A percentile compares a stretch with the other conserved stretches of the same genome.
Conservation (phyloP, 371 early-diverging fungal species). For the Furculomyces boomerangus region DNA sequence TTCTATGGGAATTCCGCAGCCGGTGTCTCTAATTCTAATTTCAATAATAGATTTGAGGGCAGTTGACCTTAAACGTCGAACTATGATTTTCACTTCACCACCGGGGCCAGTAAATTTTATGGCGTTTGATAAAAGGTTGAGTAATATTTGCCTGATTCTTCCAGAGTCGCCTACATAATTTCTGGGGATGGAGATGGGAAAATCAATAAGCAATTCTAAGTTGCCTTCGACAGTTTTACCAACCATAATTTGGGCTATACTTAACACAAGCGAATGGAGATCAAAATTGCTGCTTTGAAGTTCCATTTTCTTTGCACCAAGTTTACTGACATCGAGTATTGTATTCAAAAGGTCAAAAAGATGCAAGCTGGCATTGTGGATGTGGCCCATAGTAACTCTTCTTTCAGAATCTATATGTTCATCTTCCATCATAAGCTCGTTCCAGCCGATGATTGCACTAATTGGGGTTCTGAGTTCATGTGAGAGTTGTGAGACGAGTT, state of each 20-base stretch:
- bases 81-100: constrained; percentile 2
- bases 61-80: not conserved
- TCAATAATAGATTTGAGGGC: not conserved
- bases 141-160: constrained; percentile 19
- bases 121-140: constrained; percentile 23
- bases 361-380: constrained; percentile 21
- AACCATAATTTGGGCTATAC: constrained; percentile 22
- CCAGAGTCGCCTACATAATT: constrained; percentile 20
- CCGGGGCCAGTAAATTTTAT: constrained; percentile 13
- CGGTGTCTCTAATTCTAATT: constrained; percentile 2
- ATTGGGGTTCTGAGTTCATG: constrained; percentile 13
- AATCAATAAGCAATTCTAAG: constrained; percentile 23
- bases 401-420: constrained; percentile 14
- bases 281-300: constrained; percentile 20
- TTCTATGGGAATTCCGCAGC: constrained; percentile 5
- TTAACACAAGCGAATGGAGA: constrained; percentile 20
- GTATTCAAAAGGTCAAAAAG: constrained; percentile 22
- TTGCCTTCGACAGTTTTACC: constrained; percentile 21
- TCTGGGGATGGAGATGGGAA: constrained; percentile 13
- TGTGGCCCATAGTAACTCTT: constrained; percentile 17
- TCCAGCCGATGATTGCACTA: constrained; percentile 25
- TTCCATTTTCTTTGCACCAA: constrained; percentile 19
- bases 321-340: constrained; percentile 24
- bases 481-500: constrained; percentile 5
- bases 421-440: constrained; percentile 24